phyloP scores from a whole-genome alignment of 2,329 filamentous ascomycete species.

The Penicillium sp. region DNA sequence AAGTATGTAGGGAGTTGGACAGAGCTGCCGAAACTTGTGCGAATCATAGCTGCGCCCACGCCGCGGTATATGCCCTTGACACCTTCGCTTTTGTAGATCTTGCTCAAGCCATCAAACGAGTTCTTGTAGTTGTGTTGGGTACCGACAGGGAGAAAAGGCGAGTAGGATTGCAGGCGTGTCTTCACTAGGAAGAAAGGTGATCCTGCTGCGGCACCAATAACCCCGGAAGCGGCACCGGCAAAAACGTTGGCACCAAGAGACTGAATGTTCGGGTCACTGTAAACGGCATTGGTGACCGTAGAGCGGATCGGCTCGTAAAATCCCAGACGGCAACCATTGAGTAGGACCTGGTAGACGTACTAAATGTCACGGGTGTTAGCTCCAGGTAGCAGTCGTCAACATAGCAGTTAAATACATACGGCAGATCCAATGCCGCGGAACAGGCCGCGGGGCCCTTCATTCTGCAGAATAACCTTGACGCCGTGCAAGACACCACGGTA shows the following conservation, averaged over 20 bases:
- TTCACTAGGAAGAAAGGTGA: constrained; percentile 98
- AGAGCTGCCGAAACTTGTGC: constrained; percentile 91
- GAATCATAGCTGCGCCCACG: constrained; percentile 87
- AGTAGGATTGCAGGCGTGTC: constrained; percentile 90
- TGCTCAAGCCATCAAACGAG: constrained; percentile 72
- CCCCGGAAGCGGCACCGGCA: constrained; percentile 79
- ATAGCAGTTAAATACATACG: constrained; percentile 37
- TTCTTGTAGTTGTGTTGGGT: constrained; percentile 94
- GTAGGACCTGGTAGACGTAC: constrained; percentile 92
- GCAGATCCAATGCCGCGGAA: constrained; percentile 87
- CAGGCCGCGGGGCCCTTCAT: constrained; percentile 80
- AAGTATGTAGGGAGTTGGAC: constrained; percentile 98
- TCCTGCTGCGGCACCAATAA: constrained; percentile 86
- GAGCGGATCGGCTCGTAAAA: constrained; percentile 95
- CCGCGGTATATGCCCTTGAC: constrained; percentile 80
- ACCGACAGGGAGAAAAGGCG: constrained; percentile 85
- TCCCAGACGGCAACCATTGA: constrained; percentile 92
- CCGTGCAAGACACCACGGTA: constrained; percentile 92
- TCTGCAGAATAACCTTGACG: constrained; percentile 79
- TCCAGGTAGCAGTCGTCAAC: not conserved
- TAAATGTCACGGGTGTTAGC: constrained; percentile 26
- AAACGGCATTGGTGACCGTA: constrained; percentile 63
- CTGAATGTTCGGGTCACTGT: constrained; percentile 69
- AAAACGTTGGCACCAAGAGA: constrained; percentile 90
- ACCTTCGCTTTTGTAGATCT: constrained; percentile 76